phyloP scores from a whole-genome alignment of 2,329 filamentous ascomycete genomes.

The Cladosporium oxysporum region DNA sequence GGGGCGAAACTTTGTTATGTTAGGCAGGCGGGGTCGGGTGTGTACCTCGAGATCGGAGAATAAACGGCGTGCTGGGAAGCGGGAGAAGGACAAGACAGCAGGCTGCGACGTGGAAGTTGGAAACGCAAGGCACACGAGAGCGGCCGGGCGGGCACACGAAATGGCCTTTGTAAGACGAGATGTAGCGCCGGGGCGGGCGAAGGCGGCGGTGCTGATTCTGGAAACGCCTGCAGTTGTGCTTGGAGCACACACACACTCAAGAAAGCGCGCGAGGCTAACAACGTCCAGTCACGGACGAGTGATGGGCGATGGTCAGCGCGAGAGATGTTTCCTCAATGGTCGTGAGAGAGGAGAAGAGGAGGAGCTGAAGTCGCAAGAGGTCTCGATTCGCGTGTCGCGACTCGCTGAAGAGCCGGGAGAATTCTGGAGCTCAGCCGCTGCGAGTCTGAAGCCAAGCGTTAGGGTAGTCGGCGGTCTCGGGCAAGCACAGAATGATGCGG shows the following conservation, averaged over 20 bases:
- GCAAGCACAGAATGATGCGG: not conserved
- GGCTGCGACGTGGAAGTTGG: constrained; percentile 11
- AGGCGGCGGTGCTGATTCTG: constrained; percentile 19
- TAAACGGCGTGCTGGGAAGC: constrained; percentile 26
- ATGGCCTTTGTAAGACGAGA: constrained; percentile 28
- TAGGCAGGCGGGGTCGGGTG: constrained; percentile 21
- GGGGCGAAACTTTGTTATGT: constrained; percentile 16
- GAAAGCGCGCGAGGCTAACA: constrained; percentile 10
- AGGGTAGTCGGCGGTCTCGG: constrained; percentile 2
- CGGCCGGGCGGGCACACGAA: constrained; percentile 16
- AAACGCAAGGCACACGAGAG: constrained; percentile 21
- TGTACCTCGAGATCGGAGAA: constrained; percentile 28
- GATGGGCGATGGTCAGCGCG: constrained; percentile 15
- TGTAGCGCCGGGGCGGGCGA: constrained; percentile 24
- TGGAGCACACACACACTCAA: constrained; percentile 16
- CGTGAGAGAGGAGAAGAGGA: not conserved
- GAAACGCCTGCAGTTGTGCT: constrained; percentile 23
- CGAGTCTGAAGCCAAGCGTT: constrained; percentile 14
- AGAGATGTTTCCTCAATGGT: not conserved
- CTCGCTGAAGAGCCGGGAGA: constrained; percentile 11
- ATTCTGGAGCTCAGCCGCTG: constrained; percentile 1
- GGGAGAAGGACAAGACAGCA: constrained; percentile 8
- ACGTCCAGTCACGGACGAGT: constrained; percentile 12
- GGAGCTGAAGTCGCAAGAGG: not conserved
- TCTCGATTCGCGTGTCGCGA: constrained; percentile 8